Base-by-base conservation (phyloP, 108 stramenopile species). In the Fragilariopsis cylindrus region DNA sequence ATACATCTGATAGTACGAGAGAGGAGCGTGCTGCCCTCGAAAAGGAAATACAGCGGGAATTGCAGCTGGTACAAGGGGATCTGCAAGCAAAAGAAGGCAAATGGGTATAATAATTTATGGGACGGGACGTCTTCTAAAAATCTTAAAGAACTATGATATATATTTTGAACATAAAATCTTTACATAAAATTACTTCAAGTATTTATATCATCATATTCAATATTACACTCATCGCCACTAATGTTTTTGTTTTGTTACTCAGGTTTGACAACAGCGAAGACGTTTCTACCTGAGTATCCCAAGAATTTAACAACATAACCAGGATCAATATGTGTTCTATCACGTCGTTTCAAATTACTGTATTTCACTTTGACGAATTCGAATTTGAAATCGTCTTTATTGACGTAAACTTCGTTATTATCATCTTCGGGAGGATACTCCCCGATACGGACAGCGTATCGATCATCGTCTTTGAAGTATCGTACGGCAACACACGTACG, bases 341-440 rank as follows among this genome's bases (percentile, higher is more conserved):
- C 69, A n/a, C 49, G 48, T 3, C 69, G 69, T 69, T 52, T 69
- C 49, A 69, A 13, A 12, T 69, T 69, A 12, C 9, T 9, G 13
- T 50, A 52, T 19, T 30, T 4, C 7, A 69, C 11, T 52, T 69
- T 69, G 48, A 16, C n/a, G 12, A 7, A 16, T 52, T 52, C 50
- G 19, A 9, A 30, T 11, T 18, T 60, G 18, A 9, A 16, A n/a
- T 60, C 15, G 30, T 30, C 30, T 30, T 30, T 30, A 30, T 30
- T 30, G 30, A 30, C 30, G 30, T 30, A 30, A 30, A 30, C 30
- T 30, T 30, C 30, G 30, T 30, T 30, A 30, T n/a, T 40, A 40
- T 40, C 58, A 60, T 60, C 19, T 8, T 40, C 19, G 9, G 3
- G 8, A 4, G 11, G 3, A 3, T 12, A 48, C 16, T 50, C 15